phyloP scores from a whole-genome alignment of 305 asterid species.

The Fraxinus xanthoxyloides region DNA sequence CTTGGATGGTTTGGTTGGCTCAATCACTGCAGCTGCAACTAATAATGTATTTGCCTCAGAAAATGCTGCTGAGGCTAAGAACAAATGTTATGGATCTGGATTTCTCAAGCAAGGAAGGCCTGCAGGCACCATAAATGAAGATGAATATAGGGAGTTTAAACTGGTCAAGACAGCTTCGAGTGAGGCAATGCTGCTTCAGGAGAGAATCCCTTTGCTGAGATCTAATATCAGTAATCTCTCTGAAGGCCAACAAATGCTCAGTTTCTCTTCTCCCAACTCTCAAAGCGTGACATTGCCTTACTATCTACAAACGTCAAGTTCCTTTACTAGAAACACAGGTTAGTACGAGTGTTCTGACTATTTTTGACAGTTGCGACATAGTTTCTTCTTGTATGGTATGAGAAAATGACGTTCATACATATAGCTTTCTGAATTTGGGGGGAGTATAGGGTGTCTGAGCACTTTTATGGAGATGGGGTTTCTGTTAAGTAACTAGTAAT shows the following conservation, averaged over 20 bases:
- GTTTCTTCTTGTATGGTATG: background rate
- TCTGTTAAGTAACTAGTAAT: background rate
- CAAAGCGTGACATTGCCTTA: constrained; percentile 38
- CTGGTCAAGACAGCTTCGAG: constrained; percentile 31
- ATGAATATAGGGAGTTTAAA: constrained; percentile 37
- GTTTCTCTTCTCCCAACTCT: constrained; percentile 65
- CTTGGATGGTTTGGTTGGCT: constrained; percentile 37
- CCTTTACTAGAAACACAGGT: constrained; percentile 53
- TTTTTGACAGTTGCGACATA: background rate
- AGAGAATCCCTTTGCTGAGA: constrained; percentile 41
- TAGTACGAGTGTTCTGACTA: background rate
- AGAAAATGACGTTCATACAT: background rate
- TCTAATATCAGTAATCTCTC: constrained; percentile 21
- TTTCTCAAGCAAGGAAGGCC: constrained; percentile 33
- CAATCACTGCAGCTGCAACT: constrained; percentile 23
- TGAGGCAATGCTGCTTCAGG: constrained; percentile 37
- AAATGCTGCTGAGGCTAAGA: constrained; percentile 20
- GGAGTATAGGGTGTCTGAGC: background rate
- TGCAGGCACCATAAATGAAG: constrained; percentile 28
- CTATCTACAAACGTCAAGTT: constrained; percentile 34
- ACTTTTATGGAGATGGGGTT: background rate
- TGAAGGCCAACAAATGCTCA: constrained; percentile 65
- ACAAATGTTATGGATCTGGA: constrained; percentile 34
- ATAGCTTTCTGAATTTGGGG: constrained; percentile 24
- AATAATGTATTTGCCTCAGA: constrained; percentile 27